Conservation (phyloP, 2,329 filamentous ascomycete genomes). For the Fusarium acutatum region DNA sequence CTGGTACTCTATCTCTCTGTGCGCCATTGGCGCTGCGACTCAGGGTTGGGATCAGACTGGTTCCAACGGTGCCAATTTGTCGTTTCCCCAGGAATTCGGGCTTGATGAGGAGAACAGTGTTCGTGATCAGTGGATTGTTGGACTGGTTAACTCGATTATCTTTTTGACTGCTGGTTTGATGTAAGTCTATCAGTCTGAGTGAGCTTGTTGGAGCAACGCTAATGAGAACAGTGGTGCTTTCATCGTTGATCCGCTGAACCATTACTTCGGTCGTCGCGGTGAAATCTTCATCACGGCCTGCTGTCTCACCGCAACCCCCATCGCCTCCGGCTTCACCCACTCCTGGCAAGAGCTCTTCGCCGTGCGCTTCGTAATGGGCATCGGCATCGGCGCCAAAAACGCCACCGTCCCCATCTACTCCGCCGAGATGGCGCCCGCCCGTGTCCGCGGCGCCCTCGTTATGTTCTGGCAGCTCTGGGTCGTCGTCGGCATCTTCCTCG, state of each 20-base stretch:
- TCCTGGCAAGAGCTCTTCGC: slow-evolving; percentile 73
- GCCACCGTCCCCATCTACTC: slow-evolving; percentile 75
- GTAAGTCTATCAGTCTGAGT: slow-evolving; percentile 47
- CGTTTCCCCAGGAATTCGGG: slow-evolving; percentile 59
- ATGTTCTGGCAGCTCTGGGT: slow-evolving; percentile 74
- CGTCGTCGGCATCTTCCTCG: slow-evolving; percentile 51
- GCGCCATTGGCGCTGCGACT: slow-evolving; percentile 64
- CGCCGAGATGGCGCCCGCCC: slow-evolving; percentile 73
- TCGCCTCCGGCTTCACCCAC: slow-evolving; percentile 62
- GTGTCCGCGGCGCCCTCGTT: slow-evolving; percentile 75
- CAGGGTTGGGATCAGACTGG: slow-evolving; percentile 73
- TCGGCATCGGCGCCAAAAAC: slow-evolving; percentile 73
- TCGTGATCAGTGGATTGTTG: slow-evolving; percentile 54
- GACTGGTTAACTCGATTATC: slow-evolving; percentile 47
- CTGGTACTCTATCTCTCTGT: slow-evolving; percentile 58
- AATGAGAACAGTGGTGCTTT: slow-evolving; percentile 28
- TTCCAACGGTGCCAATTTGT: slow-evolving; percentile 68
- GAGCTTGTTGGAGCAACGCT: not conserved
- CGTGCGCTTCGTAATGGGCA: slow-evolving; percentile 72
- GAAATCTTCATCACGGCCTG: slow-evolving; percentile 71
- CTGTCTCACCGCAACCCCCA: slow-evolving; percentile 46
- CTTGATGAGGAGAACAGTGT: slow-evolving; percentile 45
- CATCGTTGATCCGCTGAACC: slow-evolving; percentile 64
- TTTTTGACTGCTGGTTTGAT: slow-evolving; percentile 62
- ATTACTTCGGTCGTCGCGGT: slow-evolving; percentile 71